Conservation (phyloP, 163 green algal species). For the Prototheca wickerhamii region DNA sequence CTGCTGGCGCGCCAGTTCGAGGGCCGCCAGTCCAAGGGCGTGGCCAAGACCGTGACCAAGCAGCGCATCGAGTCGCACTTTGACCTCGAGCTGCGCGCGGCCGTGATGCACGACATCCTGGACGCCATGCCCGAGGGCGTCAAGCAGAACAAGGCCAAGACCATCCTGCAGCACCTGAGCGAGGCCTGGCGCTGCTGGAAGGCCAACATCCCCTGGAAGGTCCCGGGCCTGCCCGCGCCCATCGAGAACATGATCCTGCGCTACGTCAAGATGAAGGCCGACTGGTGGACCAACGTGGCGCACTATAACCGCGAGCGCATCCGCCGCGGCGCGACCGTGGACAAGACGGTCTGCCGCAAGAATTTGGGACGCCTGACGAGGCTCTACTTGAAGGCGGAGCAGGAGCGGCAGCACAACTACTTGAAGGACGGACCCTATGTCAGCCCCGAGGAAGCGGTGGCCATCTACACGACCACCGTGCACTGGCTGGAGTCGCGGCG, state of each 20-base stretch:
- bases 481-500: conserved; percentile 99
- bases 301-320: conserved; percentile 99
- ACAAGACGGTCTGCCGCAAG: conserved; percentile 99
- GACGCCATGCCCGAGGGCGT: conserved; percentile 99
- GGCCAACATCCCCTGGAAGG: conserved; percentile 98
- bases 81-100: conserved; percentile 96
- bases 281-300: conserved; percentile 96
- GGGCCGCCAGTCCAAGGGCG: conserved; percentile 86
- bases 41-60: conserved; percentile 99
- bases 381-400: conserved; percentile 98
- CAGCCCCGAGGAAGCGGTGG: conserved; percentile 91
- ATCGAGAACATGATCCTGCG: conserved; percentile 99
- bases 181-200: conserved; percentile 98
- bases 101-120: conserved; percentile 96
- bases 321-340: conserved; percentile 92
- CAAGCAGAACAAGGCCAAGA: conserved; percentile 98
- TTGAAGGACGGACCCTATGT: conserved; percentile 96
- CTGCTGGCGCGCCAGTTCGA: conserved; percentile 98
- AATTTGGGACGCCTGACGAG: conserved; percentile 98
- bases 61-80: conserved; percentile 99
- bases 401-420: conserved; percentile 98
- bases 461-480: conserved; percentile 99
- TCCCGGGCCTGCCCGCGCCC: conserved; percentile 92
- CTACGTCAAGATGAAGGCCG: conserved; percentile 99
- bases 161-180: conserved; percentile 97